These are phyloP conservation scores for Lentinula detonsa DNA, from an alignment of 768 basidiomycete genomes.

Conservation along the genomic window DNA sequence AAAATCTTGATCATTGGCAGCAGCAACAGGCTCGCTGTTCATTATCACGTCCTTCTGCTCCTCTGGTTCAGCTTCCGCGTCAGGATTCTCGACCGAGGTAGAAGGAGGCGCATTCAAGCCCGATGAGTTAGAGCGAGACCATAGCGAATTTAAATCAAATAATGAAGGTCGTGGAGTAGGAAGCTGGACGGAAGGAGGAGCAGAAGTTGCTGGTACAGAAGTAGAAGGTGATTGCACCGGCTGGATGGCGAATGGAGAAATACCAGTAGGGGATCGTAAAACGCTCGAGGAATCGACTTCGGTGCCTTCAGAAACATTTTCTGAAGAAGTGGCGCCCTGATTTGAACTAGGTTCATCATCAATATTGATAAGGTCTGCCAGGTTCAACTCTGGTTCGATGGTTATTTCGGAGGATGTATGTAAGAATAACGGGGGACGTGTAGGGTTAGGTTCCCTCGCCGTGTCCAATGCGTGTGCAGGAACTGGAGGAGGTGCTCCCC, in stretches of 20 bases:
- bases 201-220: constrained; percentile 8
- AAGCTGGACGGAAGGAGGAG: constrained; percentile 21
- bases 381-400: constrained; percentile 60
- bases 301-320: constrained; percentile 12
- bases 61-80: constrained; percentile 6
- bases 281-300: constrained; percentile 6
- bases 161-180: constrained; percentile 43
- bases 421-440: constrained; percentile 16
- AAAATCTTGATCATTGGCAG: constrained; percentile 70
- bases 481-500: constrained; percentile 60
- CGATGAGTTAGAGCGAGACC: constrained; percentile 44
- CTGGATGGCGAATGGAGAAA: constrained; percentile 39
- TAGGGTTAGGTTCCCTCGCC: not conserved
- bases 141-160: constrained; percentile 70
- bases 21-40: constrained; percentile 36
- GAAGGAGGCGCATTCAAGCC: constrained; percentile 11
- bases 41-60: constrained; percentile 32
- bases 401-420: constrained; percentile 33
- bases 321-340: constrained; percentile 11
- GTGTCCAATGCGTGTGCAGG: constrained; percentile 34
- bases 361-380: constrained; percentile 72
- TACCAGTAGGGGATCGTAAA: constrained; percentile 26
- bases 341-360: constrained; percentile 48
- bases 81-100: constrained; percentile 18
- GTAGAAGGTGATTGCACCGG: not conserved